Evolutionary conservation across 2,329 filamentous ascomycete genomes (phyloP).

Genomic region (Chaetomiaceae sp.): DNA sequence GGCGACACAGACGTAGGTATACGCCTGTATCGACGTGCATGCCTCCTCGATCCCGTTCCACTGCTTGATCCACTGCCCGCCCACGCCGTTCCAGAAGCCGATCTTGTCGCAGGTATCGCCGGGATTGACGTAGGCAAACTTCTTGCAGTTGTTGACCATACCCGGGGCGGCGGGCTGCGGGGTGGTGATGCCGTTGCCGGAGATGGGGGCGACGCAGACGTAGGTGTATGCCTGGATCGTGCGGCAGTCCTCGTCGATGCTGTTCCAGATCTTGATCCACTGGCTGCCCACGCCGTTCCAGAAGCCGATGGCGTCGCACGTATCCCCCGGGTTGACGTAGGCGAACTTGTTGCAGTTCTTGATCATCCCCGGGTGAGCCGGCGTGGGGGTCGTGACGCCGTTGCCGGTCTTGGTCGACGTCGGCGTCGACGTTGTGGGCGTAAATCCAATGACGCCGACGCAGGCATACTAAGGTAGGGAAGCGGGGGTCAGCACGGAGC

Average conservation of each 20-base stretch:
- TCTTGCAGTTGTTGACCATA: slow-evolving; percentile 10
- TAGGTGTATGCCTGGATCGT: background rate
- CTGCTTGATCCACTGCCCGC: background rate
- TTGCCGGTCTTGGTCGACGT: background rate
- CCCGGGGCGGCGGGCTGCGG: background rate
- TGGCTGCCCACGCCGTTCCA: background rate
- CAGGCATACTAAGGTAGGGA: background rate
- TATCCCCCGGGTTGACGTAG: slow-evolving; percentile 7
- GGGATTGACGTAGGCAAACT: slow-evolving; percentile 7
- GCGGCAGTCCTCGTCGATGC: background rate
- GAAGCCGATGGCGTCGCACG: slow-evolving; percentile 2
- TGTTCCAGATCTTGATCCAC: background rate
- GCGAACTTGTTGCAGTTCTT: slow-evolving; percentile 8
- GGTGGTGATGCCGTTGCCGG: no score
- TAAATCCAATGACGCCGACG: background rate
- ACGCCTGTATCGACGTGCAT: background rate
- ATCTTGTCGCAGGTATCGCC: slow-evolving; percentile 4
- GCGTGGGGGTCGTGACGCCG: slow-evolving; percentile 1
- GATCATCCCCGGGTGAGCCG: slow-evolving; percentile 5
- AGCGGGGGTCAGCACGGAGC: background rate
- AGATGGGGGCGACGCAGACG: background rate
- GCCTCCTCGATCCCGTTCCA: background rate
- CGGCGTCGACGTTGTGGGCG: background rate
- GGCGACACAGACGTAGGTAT: background rate
- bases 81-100: background rate